Percentiles rank a stretch among this genome's conserved stretches.
These are phyloP conservation scores for Plasmodium knowlesi DNA, from an alignment of 169 alveolate genomes.

Conservation along the genomic window DNA sequence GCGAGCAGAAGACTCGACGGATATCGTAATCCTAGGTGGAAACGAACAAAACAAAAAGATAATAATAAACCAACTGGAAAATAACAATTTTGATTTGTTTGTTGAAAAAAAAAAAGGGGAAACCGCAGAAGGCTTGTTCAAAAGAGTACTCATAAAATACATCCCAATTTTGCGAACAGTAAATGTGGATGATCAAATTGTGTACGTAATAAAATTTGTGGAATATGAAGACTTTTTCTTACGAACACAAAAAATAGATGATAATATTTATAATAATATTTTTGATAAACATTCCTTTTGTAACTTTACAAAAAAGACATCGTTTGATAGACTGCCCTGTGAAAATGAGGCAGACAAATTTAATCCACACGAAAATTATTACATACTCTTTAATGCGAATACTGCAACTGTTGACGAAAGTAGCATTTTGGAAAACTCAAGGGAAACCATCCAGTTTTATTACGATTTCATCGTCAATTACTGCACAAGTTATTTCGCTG, in stretches of 20 bases:
- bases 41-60: slow-evolving; percentile 71
- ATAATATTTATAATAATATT: slow-evolving; percentile 19
- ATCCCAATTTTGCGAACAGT: slow-evolving; percentile 47
- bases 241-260: slow-evolving; percentile 44
- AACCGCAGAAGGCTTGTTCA: slow-evolving; percentile 32
- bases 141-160: slow-evolving; percentile 54
- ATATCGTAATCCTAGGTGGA: slow-evolving; percentile 34
- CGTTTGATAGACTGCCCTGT: background rate
- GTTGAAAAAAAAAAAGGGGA: slow-evolving; percentile 41
- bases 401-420: slow-evolving; percentile 3
- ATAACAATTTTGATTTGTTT: slow-evolving; percentile 47
- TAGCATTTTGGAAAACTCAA: slow-evolving; percentile 24
- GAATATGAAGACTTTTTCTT: slow-evolving; percentile 27
- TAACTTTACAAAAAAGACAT: slow-evolving; percentile 21
- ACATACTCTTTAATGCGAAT: slow-evolving; percentile 53
- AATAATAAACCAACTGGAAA: slow-evolving; percentile 50
- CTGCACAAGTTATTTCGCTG: slow-evolving; percentile 12
- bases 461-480: slow-evolving; percentile 24
- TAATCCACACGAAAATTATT: slow-evolving; percentile 43
- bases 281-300: background rate
- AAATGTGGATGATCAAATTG: slow-evolving; percentile 37
- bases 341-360: slow-evolving; percentile 11
- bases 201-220: slow-evolving; percentile 55
- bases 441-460: slow-evolving; percentile 41
- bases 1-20: background rate